Percentiles rank a stretch among this genome's conserved stretches.
These are phyloP conservation scores for Raphanus raphanistrum DNA, from an alignment of 345 rosid genomes.

Conservation along the genomic window DNA sequence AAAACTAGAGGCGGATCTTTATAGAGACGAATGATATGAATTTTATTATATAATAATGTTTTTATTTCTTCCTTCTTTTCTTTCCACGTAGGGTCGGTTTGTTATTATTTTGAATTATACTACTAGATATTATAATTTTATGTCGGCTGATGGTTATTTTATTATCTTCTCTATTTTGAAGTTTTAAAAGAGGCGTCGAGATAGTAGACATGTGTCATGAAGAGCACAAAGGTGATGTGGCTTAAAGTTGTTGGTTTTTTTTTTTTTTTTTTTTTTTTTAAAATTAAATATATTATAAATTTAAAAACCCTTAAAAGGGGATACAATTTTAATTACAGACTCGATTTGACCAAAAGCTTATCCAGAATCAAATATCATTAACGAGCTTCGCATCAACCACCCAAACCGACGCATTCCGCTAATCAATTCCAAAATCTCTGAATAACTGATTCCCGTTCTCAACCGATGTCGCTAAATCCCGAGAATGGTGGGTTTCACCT, in stretches of 20 bases:
- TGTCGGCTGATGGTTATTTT: slow-evolving; percentile 31
- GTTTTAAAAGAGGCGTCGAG: background rate
- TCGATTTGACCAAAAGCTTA: background rate
- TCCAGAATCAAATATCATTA: too few relatives aligned
- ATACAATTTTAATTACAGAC: background rate
- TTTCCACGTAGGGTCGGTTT: slow-evolving; percentile 24
- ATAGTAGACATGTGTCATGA: background rate
- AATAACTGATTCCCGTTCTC: too few relatives aligned
- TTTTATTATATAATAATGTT: background rate
- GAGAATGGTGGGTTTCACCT: too few relatives aligned
- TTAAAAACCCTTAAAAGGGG: too few relatives aligned
- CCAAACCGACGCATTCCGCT: too few relatives aligned
- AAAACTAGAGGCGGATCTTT: background rate
- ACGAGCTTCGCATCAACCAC: too few relatives aligned
- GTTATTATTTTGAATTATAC: background rate
- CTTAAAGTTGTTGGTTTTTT: background rate
- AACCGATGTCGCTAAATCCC: too few relatives aligned
- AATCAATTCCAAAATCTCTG: background rate
- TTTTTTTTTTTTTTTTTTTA: too few relatives aligned
- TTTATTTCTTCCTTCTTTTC: background rate
- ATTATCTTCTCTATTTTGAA: background rate
- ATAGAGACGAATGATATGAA: slow-evolving; percentile 12
- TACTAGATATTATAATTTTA: slow-evolving; percentile 7
- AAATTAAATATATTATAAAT: too few relatives aligned
- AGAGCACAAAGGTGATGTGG: slow-evolving; percentile 7